These are phyloP conservation scores for Berberis vulgaris DNA, from an alignment of 164 flowering plant genomes.

Conservation along the genomic window DNA sequence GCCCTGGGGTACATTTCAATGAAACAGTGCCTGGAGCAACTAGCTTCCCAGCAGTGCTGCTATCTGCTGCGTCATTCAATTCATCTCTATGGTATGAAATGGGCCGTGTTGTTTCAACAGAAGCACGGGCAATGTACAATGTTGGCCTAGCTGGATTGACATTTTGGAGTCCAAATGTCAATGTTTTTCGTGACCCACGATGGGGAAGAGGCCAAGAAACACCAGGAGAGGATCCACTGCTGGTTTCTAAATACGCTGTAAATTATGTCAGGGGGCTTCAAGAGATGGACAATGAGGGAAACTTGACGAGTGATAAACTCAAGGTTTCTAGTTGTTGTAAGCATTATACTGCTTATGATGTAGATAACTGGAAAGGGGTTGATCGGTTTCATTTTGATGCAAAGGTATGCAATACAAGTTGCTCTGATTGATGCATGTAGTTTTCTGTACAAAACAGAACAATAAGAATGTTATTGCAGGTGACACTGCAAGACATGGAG, in stretches of 20 bases:
- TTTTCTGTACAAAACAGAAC: background rate
- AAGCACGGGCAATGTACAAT: slow-evolving; percentile 67
- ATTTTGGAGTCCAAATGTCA: slow-evolving; percentile 57
- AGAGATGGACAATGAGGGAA: background rate
- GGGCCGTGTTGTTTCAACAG: slow-evolving; percentile 49
- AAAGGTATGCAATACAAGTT: slow-evolving; percentile 20
- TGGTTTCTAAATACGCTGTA: slow-evolving; percentile 38
- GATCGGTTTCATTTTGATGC: slow-evolving; percentile 61
- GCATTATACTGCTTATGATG: slow-evolving; percentile 68
- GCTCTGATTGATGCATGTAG: background rate
- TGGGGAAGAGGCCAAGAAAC: slow-evolving; percentile 71
- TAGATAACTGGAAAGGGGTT: slow-evolving; percentile 52
- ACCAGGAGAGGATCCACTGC: slow-evolving; percentile 65
- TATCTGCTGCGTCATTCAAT: slow-evolving; percentile 44
- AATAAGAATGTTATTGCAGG: background rate
- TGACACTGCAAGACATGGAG: slow-evolving; percentile 14
- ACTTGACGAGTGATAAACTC: slow-evolving; percentile 16
- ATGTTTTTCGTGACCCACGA: slow-evolving; percentile 55
- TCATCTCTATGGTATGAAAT: slow-evolving; percentile 37
- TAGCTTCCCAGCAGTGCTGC: slow-evolving; percentile 52
- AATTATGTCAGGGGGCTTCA: slow-evolving; percentile 56
- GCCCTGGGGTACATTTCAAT: slow-evolving; percentile 33
- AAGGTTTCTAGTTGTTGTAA: slow-evolving; percentile 70
- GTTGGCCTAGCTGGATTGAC: slow-evolving; percentile 48
- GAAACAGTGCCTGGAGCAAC: slow-evolving; percentile 52